These are phyloP conservation scores for Coemansia sp. DNA, from an alignment of 192 early-diverging fungal genomes.

Conservation along the genomic window DNA sequence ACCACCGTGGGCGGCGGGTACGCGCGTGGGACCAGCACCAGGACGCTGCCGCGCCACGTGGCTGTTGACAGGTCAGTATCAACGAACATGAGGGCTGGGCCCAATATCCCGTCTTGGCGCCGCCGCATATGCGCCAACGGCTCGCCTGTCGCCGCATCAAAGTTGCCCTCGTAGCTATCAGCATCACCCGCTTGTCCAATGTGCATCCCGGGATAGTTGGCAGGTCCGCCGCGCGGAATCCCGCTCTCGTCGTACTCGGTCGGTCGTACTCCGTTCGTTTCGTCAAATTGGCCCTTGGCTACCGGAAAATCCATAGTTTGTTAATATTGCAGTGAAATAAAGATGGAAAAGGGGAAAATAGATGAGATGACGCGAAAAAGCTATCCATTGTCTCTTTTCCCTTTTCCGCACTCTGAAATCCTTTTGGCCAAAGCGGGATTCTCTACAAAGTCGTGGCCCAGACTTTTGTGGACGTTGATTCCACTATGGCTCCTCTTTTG, in stretches of 20 bases:
- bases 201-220: constrained; percentile 30
- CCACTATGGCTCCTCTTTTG: too few species aligned
- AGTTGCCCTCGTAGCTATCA: constrained; percentile 53
- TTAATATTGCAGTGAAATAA: constrained; percentile 4
- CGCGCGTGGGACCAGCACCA: constrained; percentile 47
- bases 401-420: constrained; percentile 5
- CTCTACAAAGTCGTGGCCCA: neutral
- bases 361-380: neutral
- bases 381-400: neutral
- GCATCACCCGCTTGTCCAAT: constrained; percentile 14
- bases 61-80: constrained; percentile 55
- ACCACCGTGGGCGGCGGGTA: constrained; percentile 40
- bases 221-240: constrained; percentile 44
- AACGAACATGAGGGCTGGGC: constrained; percentile 57
- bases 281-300: constrained; percentile 31
- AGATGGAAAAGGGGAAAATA: neutral
- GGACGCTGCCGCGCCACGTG: constrained; percentile 59
- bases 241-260: constrained; percentile 40
- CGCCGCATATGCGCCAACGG: constrained; percentile 38
- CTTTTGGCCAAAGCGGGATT: neutral
- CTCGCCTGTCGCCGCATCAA: constrained; percentile 48
- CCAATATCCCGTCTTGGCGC: constrained; percentile 51
- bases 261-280: constrained; percentile 19
- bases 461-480: neutral
- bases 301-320: constrained; percentile 50